Base-by-base conservation (phyloP, 129 eudicot genomes). In the Centrapalus pauciflorus region DNA sequence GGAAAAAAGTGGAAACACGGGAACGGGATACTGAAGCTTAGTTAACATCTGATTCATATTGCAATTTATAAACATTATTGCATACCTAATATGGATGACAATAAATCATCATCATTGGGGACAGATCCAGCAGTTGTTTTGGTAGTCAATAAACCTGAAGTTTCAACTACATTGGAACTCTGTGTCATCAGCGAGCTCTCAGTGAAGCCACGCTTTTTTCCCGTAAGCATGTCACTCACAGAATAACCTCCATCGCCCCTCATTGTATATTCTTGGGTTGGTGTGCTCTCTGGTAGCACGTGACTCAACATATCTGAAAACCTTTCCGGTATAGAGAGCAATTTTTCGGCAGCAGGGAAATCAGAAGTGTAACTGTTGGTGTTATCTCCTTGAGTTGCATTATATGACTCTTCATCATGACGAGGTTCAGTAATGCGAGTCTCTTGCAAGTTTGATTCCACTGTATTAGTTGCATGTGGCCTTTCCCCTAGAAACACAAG, bases 81-180 rank as follows among this genome's bases (percentile, higher is more conserved):
- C 62, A 34, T 80, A 90, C 98, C 98, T 83, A 92, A 81, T 64
- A 92, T 92, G 49, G 98, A 92, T 26, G 98, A 88, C 79, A 93
- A 58, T 77, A 93, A 76, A 84, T 93, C 96, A 80, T 84, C 84
- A 62, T 93, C 95, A 51, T 83, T 76, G 21, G 86, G 81, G 71
- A 88, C 64, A 40, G 82, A 67, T 72, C 71, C 95, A 11, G 54
- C 66, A 4, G 89, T 77, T 46, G 71, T 60, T 77, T 76, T 85
- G 12, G 70, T 55, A 54, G 74, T 81, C 58, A 71, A 75, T 9
- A 57, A 57, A 24, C 79, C 81, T 0, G 85, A 78, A 41, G 90
- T 77, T 35, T 82, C 85, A 45, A 41, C 79, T 49, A 94, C 76
- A 80, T 83, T 66, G 3, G 78, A 58, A 55, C 94, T 84, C 61